Percentiles rank a stretch among this genome's conserved stretches.
phyloP scores from a whole-genome alignment of 73 alveolate species.

The Tetrahymena malaccensis region DNA sequence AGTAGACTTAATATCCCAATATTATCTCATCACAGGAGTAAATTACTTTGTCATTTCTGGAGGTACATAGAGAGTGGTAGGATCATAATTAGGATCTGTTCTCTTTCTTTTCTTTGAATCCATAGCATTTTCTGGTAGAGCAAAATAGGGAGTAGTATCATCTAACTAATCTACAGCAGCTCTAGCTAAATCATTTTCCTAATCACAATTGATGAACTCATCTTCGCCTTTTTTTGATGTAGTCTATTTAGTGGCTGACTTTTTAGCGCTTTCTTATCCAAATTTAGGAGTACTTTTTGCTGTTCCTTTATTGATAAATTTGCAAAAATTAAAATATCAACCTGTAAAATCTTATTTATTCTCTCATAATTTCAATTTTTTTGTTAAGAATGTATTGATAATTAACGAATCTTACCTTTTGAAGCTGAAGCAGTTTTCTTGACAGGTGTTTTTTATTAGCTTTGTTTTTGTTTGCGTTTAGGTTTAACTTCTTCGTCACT shows the following conservation, averaged over 20 bases:
- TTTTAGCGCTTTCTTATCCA: not conserved
- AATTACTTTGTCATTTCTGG: constrained; percentile 27
- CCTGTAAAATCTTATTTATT: not conserved
- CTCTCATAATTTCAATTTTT: not conserved
- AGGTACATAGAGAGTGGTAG: constrained; percentile 62
- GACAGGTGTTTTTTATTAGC: not conserved
- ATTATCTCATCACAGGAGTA: constrained; percentile 60
- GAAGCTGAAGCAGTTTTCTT: not conserved
- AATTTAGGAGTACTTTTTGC: not conserved
- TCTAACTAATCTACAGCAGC: constrained; percentile 14
- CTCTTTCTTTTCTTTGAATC: constrained; percentile 47
- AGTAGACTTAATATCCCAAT: constrained; percentile 54
- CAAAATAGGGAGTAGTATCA: constrained; percentile 34
- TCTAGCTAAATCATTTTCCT: not conserved
- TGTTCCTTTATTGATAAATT: not conserved
- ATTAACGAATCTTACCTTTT: no score
- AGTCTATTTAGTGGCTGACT: not conserved
- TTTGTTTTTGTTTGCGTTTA: not conserved
- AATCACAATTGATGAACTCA: not conserved
- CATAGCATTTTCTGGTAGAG: constrained; percentile 20
- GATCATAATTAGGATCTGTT: constrained; percentile 58
- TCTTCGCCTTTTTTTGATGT: not conserved
- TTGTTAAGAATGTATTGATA: not conserved
- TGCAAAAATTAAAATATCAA: not conserved
- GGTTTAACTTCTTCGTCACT: not conserved